phyloP scores from a whole-genome alignment of 805 yeast genomes.

The Teunomyces gatunensis region DNA sequence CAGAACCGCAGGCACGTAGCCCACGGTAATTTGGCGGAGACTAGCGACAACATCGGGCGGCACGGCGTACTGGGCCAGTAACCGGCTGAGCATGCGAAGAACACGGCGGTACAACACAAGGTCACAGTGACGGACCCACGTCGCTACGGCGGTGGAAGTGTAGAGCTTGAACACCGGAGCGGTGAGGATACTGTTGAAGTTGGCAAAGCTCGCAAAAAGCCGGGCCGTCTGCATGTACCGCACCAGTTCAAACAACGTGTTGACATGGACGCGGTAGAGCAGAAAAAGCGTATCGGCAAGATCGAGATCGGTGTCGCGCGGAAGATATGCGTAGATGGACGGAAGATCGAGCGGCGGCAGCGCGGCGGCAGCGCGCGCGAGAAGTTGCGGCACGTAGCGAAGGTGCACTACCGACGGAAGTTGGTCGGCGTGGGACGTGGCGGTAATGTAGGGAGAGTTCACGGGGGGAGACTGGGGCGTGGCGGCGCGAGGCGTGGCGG shows the following conservation, averaged over 20 bases:
- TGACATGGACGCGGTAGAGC: constrained; percentile 63
- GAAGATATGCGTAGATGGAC: constrained; percentile 42
- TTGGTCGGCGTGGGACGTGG: constrained; percentile 6
- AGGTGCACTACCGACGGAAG: constrained; percentile 16
- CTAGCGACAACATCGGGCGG: constrained; percentile 55
- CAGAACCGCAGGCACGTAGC: constrained; percentile 47
- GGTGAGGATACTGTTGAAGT: constrained; percentile 56
- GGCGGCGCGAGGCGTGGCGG: constrained; percentile 10
- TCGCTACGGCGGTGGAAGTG: constrained; percentile 43
- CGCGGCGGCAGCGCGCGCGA: constrained; percentile 10
- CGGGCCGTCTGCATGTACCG: constrained; percentile 66
- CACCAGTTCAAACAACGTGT: constrained; percentile 59
- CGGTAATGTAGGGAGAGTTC: constrained; percentile 16
- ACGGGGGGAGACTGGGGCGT: constrained; percentile 18
- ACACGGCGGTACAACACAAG: constrained; percentile 52
- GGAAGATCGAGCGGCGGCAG: constrained; percentile 21
- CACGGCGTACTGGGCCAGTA: constrained; percentile 51
- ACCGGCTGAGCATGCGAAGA: constrained; percentile 58
- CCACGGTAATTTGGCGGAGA: constrained; percentile 51
- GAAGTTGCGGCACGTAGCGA: constrained; percentile 31
- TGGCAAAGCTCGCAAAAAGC: constrained; percentile 50
- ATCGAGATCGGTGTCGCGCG: constrained; percentile 49
- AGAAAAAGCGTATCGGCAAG: constrained; percentile 61
- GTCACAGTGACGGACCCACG: constrained; percentile 74
- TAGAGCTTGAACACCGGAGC: constrained; percentile 61